Base-by-base conservation (phyloP, 352 stramenopile genomes). In the Phytopythium mirpurense region DNA sequence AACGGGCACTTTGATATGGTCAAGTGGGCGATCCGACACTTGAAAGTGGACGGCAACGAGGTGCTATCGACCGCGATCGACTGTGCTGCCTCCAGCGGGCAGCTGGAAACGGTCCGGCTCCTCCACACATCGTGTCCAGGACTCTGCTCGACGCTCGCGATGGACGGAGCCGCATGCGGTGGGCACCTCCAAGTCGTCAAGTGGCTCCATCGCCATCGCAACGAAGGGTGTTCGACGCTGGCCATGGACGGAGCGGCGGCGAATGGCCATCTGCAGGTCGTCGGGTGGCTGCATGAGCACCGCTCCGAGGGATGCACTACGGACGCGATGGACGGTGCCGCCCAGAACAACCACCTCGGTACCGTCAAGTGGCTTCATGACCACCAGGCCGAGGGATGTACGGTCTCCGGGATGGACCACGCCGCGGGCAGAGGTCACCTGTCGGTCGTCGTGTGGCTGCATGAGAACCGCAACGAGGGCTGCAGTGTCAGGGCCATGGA, bases 401-500 rank as follows among this genome's bases (percentile, higher is more conserved):
- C 60, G n/a, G 41, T 50, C 34, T 43, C 54, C 21, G 55, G 55
- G 12, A 63, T 67, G 60, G 56, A 63, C 38, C 51, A 40, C 9
- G 60, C 60, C 15, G 60, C 55, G 15, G 56, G 47, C 51, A 58
- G 41, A 14, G 60, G 60, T 0, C 42, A 55, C 18, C 47, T 60
- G 16, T 38, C 21, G 9, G 42, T 64, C 9, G 50, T 64, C 14
- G 21, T 54, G 34, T 68, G 60, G 60, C 46, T 67, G 29, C 60
- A 67, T 27, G n/a, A 3, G 15, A 53, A 63, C 48, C 60, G 60
- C 12, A 45, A 41, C 0, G 63, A 70, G 56, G 63, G 59, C 6
- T 70, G 63, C 51, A 59, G 46, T 12, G 43, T 63, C 24, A 54
- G 62, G 23, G 63, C 63, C n/a, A 70, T 76, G 57, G 59, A 76